A percentile compares a stretch with the other conserved stretches of the same genome.
Conservation (phyloP, 495 filamentous ascomycete species). For the Penicillium silybi region DNA sequence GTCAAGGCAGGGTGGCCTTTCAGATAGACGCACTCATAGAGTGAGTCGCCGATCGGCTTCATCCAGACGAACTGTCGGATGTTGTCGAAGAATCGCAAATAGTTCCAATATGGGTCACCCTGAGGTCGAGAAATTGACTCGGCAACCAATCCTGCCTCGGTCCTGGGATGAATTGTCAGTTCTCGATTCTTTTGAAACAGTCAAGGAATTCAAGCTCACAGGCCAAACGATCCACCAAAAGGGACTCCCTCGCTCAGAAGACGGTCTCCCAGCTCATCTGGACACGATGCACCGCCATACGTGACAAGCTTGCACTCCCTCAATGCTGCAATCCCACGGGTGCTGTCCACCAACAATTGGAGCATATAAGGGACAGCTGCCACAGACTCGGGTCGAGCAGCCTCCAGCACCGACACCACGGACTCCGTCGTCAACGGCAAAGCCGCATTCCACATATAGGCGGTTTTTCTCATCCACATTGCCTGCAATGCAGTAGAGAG, state of each 20-base stretch:
- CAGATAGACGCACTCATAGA: slow-evolving; percentile 53
- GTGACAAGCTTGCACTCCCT: slow-evolving; percentile 44
- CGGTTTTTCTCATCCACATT: slow-evolving; percentile 49
- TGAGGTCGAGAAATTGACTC: slow-evolving; percentile 45
- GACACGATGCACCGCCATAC: slow-evolving; percentile 50
- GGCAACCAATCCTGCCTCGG: slow-evolving; percentile 51
- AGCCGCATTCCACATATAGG: slow-evolving; percentile 49
- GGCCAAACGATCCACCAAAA: slow-evolving; percentile 49
- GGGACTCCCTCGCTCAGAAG: slow-evolving; percentile 46
- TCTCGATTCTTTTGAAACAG: neutral
- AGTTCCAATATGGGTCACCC: slow-evolving; percentile 51
- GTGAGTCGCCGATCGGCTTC: slow-evolving; percentile 39
- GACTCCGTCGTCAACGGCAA: slow-evolving; percentile 50
- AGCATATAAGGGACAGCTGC: slow-evolving; percentile 56
- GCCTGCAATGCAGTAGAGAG: slow-evolving; percentile 45
- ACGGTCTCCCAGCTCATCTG: slow-evolving; percentile 55
- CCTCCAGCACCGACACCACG: slow-evolving; percentile 44
- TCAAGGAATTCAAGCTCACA: slow-evolving; percentile 31
- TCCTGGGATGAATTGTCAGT: slow-evolving; percentile 25
- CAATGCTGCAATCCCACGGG: slow-evolving; percentile 43
- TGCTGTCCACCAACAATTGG: slow-evolving; percentile 48
- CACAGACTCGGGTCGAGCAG: slow-evolving; percentile 45
- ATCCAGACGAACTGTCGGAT: slow-evolving; percentile 45
- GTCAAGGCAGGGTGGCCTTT: slow-evolving; percentile 49
- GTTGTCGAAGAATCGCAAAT: slow-evolving; percentile 46